A percentile compares a stretch with the other conserved stretches of the same genome.
Conservation (phyloP, 768 basidiomycete species). For the Podaxis sp. region DNA sequence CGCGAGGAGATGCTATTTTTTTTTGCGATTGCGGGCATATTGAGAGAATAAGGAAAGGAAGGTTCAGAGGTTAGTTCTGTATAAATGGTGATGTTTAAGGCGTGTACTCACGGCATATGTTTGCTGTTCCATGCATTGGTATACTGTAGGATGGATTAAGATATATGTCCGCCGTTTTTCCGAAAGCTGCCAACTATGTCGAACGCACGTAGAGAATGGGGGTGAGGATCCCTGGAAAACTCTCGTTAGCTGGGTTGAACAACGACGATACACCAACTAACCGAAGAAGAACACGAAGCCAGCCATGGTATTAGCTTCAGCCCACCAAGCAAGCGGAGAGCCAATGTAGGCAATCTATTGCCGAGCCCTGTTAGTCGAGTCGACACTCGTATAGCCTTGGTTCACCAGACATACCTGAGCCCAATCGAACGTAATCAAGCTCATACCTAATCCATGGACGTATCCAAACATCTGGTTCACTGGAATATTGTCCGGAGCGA, state of each 20-base stretch:
- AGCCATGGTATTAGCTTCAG: constrained; percentile 61
- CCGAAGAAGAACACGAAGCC: constrained; percentile 72
- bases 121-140: constrained; percentile 58
- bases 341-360: constrained; percentile 56
- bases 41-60: neutral
- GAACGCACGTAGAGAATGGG: constrained; percentile 51
- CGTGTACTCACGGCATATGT: constrained; percentile 46
- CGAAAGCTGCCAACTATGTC: constrained; percentile 5
- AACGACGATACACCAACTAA: constrained; percentile 16
- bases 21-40: neutral
- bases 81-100: neutral
- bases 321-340: constrained; percentile 80
- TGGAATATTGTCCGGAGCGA: constrained; percentile 59
- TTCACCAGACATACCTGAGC: constrained; percentile 44
- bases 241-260: neutral
- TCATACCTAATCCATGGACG: constrained; percentile 60
- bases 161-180: neutral
- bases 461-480: constrained; percentile 79
- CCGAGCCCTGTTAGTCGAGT: constrained; percentile 5
- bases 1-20: constrained; percentile 50
- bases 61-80: neutral
- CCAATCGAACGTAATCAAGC: constrained; percentile 80
- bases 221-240: constrained; percentile 43
- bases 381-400: neutral
- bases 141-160: constrained; percentile 30